Evolutionary conservation across 371 early-diverging fungal genomes (phyloP).

Genomic region (Rhizomucor miehei): DNA sequence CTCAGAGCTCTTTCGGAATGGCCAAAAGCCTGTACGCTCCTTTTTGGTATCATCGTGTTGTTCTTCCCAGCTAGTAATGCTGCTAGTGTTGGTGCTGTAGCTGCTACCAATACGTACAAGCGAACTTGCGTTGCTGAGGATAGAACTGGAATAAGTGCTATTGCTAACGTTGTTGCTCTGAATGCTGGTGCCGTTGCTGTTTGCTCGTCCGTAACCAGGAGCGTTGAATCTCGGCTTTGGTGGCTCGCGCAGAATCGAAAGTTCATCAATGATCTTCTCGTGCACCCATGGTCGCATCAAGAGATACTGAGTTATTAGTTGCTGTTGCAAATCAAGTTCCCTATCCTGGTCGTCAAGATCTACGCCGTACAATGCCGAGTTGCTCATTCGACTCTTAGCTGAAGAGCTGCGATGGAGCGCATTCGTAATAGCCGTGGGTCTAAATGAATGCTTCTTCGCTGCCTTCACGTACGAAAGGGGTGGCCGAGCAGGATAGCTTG

Average conservation of each 20-base stretch:
- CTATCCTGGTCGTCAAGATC: constrained; percentile 26
- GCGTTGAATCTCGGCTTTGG: constrained; percentile 23
- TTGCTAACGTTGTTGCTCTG: constrained; percentile 2
- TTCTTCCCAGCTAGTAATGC: constrained; percentile 18
- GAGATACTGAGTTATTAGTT: constrained; percentile 68
- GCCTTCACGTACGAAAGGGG: constrained; percentile 50
- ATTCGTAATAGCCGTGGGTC: constrained; percentile 38
- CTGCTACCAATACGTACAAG: constrained; percentile 17
- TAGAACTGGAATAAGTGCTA: constrained; percentile 13
- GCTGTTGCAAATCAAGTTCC: constrained; percentile 36
- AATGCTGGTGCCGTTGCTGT: constrained; percentile 3
- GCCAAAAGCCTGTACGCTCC: constrained; percentile 17
- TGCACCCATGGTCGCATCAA: constrained; percentile 56
- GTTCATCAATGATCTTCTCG: constrained; percentile 74
- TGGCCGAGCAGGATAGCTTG: constrained; percentile 52
- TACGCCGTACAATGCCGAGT: constrained; percentile 19
- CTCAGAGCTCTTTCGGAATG: constrained; percentile 21
- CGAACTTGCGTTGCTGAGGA: constrained; percentile 21
- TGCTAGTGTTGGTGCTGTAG: constrained; percentile 14
- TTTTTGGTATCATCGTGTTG: constrained; percentile 12
- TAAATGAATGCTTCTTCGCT: constrained; percentile 35
- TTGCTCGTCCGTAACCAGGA: constrained; percentile 13
- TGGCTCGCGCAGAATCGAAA: constrained; percentile 69
- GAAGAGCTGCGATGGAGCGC: constrained; percentile 41
- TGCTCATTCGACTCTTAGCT: constrained; percentile 31